Percentiles rank a stretch among this genome's conserved stretches.
phyloP scores from a whole-genome alignment of 2,329 filamentous ascomycete genomes.

The Diaporthe sp. region DNA sequence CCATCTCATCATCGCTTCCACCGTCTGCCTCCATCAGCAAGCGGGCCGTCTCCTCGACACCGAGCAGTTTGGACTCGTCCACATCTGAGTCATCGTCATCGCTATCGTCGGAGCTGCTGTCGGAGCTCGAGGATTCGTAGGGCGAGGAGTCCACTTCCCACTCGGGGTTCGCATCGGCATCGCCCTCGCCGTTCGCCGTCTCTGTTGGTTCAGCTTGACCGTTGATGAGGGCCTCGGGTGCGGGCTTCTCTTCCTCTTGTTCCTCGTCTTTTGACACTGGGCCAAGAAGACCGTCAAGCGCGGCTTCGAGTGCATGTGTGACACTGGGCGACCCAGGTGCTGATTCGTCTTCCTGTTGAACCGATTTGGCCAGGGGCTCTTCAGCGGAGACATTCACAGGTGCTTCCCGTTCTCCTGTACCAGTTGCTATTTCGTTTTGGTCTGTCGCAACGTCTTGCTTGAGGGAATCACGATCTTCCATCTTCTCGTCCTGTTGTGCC shows the following conservation, averaged over 20 bases:
- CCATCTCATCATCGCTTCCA: constrained; percentile 82
- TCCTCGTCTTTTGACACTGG: constrained; percentile 4
- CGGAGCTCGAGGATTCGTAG: constrained; percentile 75
- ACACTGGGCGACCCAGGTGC: constrained; percentile 38
- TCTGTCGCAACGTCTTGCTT: background rate
- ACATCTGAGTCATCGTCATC: constrained; percentile 70
- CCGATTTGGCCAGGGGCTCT: background rate
- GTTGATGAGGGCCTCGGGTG: background rate
- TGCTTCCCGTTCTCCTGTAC: background rate
- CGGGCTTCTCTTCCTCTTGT: background rate
- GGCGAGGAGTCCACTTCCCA: constrained; percentile 88
- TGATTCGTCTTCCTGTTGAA: background rate
- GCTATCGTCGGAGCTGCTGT: constrained; percentile 69
- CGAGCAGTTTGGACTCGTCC: constrained; percentile 74
- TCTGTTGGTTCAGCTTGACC: constrained; percentile 7
- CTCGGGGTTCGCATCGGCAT: constrained; percentile 68
- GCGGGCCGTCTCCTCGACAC: constrained; percentile 84
- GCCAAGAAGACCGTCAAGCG: constrained; percentile 41
- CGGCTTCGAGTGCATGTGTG: constrained; percentile 45
- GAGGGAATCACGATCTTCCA: constrained; percentile 18
- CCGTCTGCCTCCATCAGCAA: constrained; percentile 87
- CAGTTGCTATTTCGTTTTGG: background rate
- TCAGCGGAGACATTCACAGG: background rate
- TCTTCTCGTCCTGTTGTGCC: constrained; percentile 22
- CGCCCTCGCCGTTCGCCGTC: background rate